Evolutionary conservation across 2,329 filamentous ascomycete genomes (phyloP).

Genomic region (Alternaria sp.): DNA sequence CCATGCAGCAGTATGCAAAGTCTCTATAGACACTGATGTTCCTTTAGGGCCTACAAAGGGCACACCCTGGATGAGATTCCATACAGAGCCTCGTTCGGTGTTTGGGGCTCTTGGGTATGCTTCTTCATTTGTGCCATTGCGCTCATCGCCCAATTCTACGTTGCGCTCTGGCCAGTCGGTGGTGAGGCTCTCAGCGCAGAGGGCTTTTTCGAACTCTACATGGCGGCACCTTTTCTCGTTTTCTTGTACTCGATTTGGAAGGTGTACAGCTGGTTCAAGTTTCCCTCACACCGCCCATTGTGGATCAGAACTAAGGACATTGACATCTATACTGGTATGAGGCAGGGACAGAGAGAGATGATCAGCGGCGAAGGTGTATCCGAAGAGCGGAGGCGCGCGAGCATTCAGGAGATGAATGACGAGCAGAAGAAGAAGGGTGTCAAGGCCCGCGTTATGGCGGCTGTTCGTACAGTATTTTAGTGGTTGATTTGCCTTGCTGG

Average conservation of each 20-base stretch:
- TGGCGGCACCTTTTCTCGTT: slow-evolving; percentile 55
- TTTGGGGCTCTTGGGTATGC: slow-evolving; percentile 49
- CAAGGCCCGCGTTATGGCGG: not conserved
- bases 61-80: slow-evolving; percentile 52
- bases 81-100: slow-evolving; percentile 49
- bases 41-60: slow-evolving; percentile 24
- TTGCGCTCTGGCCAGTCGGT: slow-evolving; percentile 37
- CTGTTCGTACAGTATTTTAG: not conserved
- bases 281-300: slow-evolving; percentile 31
- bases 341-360: slow-evolving; percentile 19
- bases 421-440: slow-evolving; percentile 11
- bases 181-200: slow-evolving; percentile 43
- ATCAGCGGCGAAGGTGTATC: slow-evolving; percentile 17
- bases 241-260: slow-evolving; percentile 61
- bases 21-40: not conserved
- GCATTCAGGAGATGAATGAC: slow-evolving; percentile 15
- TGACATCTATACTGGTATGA: slow-evolving; percentile 44
- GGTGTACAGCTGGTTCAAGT: slow-evolving; percentile 35
- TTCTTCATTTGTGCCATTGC: slow-evolving; percentile 45
- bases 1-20: slow-evolving; percentile 2
- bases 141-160: slow-evolving; percentile 53
- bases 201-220: slow-evolving; percentile 56
- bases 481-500: not conserved
- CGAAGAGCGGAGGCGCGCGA: slow-evolving; percentile 11
- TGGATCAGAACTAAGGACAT: slow-evolving; percentile 42